These are phyloP conservation scores for Spinacia oleracea DNA, from an alignment of 179 eudicot genomes.

Conservation along the genomic window DNA sequence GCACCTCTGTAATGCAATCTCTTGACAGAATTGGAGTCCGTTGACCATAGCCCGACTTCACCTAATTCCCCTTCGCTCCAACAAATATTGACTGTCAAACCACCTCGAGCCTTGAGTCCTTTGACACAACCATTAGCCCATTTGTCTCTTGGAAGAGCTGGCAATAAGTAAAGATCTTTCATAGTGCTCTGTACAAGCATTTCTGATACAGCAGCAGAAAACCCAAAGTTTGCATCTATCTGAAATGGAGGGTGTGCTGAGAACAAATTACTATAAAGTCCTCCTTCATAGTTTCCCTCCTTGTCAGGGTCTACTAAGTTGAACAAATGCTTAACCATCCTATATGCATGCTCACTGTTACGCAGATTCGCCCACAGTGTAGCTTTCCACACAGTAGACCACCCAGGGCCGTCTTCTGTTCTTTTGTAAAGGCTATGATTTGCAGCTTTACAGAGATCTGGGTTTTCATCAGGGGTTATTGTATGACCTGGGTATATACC, in stretches of 20 bases:
- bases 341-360: constrained; percentile 66
- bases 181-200: constrained; percentile 91
- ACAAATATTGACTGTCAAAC: constrained; percentile 64
- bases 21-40: constrained; percentile 31
- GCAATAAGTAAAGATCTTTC: constrained; percentile 73
- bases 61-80: constrained; percentile 78
- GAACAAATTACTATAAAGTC: constrained; percentile 80
- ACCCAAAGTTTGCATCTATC: constrained; percentile 94
- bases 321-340: constrained; percentile 83
- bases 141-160: constrained; percentile 83
- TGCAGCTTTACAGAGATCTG: constrained; percentile 85
- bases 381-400: constrained; percentile 96
- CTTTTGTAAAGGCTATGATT: constrained; percentile 56
- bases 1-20: constrained; percentile 60
- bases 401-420: constrained; percentile 92
- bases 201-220: constrained; percentile 80
- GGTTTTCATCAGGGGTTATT: constrained; percentile 64
- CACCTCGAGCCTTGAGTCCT: constrained; percentile 88
- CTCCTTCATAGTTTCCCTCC: constrained; percentile 67
- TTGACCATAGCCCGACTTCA: constrained; percentile 62
- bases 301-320: constrained; percentile 79
- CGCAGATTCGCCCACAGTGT: constrained; percentile 76
- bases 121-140: constrained; percentile 81
- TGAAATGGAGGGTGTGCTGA: constrained; percentile 96
- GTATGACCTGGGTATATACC: constrained; percentile 89